Evolutionary conservation across 495 filamentous ascomycete species (phyloP).

Genomic region (Lentithecium fluviatile): DNA sequence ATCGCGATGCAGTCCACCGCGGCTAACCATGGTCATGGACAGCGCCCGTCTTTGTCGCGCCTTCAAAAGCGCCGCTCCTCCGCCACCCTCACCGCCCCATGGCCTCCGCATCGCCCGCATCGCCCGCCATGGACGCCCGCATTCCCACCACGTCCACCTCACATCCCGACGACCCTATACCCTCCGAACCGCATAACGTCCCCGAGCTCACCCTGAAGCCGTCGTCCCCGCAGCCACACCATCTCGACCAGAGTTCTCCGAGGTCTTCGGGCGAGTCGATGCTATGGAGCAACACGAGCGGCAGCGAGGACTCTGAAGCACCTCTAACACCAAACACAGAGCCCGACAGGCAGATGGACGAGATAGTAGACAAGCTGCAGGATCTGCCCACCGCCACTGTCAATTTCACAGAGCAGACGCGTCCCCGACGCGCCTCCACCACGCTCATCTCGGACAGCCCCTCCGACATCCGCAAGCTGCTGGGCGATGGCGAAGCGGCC

Average conservation of each 20-base stretch:
- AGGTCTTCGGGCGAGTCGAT: conserved; percentile 48
- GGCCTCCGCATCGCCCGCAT: neutral
- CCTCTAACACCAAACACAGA: conserved; percentile 57
- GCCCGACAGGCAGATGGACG: conserved; percentile 52
- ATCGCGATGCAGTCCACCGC: neutral
- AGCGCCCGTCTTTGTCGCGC: conserved; percentile 25
- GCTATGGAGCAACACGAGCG: conserved; percentile 42
- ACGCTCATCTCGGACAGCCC: conserved; percentile 72
- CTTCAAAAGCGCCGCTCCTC: conserved; percentile 6
- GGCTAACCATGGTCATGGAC: conserved; percentile 32
- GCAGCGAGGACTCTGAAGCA: conserved; percentile 47
- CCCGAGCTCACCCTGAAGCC: conserved; percentile 42
- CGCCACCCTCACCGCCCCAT: conserved; percentile 13
- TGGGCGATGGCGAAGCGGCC: conserved; percentile 57
- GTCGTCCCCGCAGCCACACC: neutral
- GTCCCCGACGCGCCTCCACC: conserved; percentile 73
- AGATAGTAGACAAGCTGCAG: conserved; percentile 45
- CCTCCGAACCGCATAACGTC: conserved; percentile 52
- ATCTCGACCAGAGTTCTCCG: conserved; percentile 36
- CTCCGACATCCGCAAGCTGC: conserved; percentile 68
- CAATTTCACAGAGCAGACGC: conserved; percentile 41
- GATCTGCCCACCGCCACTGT: conserved; percentile 39
- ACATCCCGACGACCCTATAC: conserved; percentile 58
- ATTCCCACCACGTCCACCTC: conserved; percentile 34
- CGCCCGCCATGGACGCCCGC: conserved; percentile 3